Evolutionary conservation across 2,329 filamentous ascomycete species (phyloP).

Genomic region (Ustilaginoidea virens): DNA sequence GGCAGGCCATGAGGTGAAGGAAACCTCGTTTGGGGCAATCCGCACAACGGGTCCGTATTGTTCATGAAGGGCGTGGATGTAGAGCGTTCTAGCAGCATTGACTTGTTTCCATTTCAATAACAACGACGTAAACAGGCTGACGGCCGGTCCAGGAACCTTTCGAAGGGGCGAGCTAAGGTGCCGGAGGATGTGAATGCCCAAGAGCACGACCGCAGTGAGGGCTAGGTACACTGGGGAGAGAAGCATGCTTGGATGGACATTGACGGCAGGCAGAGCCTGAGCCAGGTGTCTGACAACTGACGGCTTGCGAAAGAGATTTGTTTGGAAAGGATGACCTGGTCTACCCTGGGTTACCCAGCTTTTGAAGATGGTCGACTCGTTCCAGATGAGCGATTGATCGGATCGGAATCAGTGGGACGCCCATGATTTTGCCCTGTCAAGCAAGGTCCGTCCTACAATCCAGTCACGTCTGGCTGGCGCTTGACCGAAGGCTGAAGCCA

Average conservation of each 20-base stretch:
- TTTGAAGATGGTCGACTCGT: no score
- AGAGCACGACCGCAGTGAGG: constrained; percentile 11
- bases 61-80: constrained; percentile 35
- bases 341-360: no score
- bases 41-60: constrained; percentile 30
- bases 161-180: constrained; percentile 18
- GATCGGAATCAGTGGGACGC: no score
- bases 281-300: no score
- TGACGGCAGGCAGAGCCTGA: no score
- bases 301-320: no score
- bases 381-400: no score
- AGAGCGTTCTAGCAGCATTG: constrained; percentile 32
- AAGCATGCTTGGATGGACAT: neutral
- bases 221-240: constrained; percentile 13
- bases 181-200: constrained; percentile 11
- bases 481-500: no score
- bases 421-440: no score
- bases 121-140: constrained; percentile 33
- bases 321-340: no score
- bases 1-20: constrained; percentile 20
- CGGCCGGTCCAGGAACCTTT: constrained; percentile 31
- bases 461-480: no score
- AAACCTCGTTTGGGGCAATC: constrained; percentile 29
- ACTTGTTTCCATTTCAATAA: constrained; percentile 42
- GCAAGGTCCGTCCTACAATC: no score